phyloP scores from a whole-genome alignment of 2,329 filamentous ascomycete species.

The Zymoseptoria crescenta region DNA sequence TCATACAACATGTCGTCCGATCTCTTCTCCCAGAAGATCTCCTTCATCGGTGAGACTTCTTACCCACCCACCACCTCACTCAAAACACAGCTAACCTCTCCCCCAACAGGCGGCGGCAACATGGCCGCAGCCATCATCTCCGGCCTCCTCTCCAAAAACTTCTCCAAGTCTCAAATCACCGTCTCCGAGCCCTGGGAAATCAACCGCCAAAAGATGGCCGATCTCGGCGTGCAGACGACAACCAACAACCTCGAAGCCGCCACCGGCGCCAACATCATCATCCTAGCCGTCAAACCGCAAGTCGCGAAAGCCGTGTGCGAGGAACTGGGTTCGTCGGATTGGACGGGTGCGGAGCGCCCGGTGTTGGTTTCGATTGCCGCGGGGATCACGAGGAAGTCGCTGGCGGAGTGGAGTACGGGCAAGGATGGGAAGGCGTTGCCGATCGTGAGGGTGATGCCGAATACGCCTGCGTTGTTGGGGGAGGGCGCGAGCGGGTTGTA shows the following conservation, averaged over 20 bases:
- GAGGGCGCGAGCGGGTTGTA: slow-evolving; percentile 22
- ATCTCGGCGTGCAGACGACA: slow-evolving; percentile 20
- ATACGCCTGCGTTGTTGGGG: slow-evolving; percentile 22
- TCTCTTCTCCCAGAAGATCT: slow-evolving; percentile 17
- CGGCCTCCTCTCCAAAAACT: slow-evolving; percentile 18
- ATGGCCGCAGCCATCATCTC: slow-evolving; percentile 25
- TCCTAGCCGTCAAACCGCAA: slow-evolving; percentile 24
- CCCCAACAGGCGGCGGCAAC: slow-evolving; percentile 20
- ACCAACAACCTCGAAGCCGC: slow-evolving; percentile 20
- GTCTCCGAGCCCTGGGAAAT: slow-evolving; percentile 25
- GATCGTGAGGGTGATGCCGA: slow-evolving; percentile 23
- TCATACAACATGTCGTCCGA: slow-evolving; percentile 10
- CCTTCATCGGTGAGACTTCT: slow-evolving; percentile 19
- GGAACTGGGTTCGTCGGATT: slow-evolving; percentile 17
- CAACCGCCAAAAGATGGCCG: slow-evolving; percentile 23
- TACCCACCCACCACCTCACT: too few species aligned
- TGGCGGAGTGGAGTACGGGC: slow-evolving; percentile 18
- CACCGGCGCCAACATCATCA: slow-evolving; percentile 20
- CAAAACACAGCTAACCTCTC: too few species aligned
- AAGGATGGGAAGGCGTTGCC: slow-evolving; percentile 16
- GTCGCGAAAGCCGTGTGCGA: slow-evolving; percentile 22
- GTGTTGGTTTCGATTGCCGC: slow-evolving; percentile 22
- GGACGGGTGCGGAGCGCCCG: slow-evolving; percentile 11
- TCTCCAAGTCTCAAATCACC: slow-evolving; percentile 19
- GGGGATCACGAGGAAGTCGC: slow-evolving; percentile 17